Conservation (phyloP, 345 rosid species). For the Murraya koenigii region DNA sequence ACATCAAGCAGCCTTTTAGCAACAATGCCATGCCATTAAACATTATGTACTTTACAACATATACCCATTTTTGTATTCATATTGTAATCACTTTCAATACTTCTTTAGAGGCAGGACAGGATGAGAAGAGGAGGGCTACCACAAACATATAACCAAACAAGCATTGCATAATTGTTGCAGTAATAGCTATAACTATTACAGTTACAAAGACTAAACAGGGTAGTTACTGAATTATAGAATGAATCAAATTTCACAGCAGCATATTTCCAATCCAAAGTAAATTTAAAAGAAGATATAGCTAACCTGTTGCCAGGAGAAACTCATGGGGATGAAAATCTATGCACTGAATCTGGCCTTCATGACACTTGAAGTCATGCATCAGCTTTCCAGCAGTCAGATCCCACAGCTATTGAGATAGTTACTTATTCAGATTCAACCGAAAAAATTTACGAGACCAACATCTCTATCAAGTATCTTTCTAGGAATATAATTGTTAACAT, state of each 20-base stretch:
- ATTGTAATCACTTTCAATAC: background rate
- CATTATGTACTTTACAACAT: background rate
- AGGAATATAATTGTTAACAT: background rate
- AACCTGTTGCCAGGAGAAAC: constrained; percentile 94
- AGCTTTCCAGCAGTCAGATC: constrained; percentile 98
- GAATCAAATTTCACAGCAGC: background rate
- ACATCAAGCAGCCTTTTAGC: background rate
- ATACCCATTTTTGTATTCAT: background rate
- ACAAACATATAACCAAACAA: background rate
- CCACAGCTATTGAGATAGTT: constrained; percentile 65
- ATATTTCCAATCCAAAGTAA: background rate
- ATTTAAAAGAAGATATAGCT: constrained; percentile 18
- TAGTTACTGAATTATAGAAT: background rate
- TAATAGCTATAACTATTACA: background rate
- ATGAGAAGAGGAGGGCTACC: background rate
- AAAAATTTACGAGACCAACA: background rate
- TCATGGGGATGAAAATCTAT: constrained; percentile 99
- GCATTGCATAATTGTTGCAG: no score
- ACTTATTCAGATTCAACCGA: background rate
- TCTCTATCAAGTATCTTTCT: background rate
- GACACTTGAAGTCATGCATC: constrained; percentile 84
- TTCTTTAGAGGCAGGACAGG: background rate
- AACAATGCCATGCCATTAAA: background rate
- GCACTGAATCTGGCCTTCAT: constrained; percentile 94
- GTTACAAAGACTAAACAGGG: background rate